phyloP scores from a whole-genome alignment of 169 alveolate genomes.

The Cyclospora cayetanensis region DNA sequence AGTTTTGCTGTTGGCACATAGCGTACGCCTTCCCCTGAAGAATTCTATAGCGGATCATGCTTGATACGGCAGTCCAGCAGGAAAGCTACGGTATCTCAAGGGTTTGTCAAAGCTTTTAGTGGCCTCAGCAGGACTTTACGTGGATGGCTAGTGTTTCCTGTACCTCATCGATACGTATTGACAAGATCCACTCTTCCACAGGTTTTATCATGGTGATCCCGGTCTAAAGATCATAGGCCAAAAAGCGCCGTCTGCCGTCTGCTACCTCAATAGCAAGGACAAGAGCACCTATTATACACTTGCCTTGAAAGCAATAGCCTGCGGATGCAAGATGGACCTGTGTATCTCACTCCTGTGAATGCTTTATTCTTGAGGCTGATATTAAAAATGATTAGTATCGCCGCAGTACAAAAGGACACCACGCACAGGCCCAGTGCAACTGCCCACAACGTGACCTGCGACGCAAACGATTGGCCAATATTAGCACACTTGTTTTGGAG shows the following conservation, averaged over 20 bases:
- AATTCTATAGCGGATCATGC: too few relatives aligned
- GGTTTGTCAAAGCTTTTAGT: too few relatives aligned
- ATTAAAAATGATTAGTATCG: slow-evolving; percentile 40
- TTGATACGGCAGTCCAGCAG: too few relatives aligned
- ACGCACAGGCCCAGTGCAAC: slow-evolving; percentile 56
- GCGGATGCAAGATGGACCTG: neutral
- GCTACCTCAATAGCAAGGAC: neutral
- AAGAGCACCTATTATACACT: neutral
- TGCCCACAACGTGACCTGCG: slow-evolving; percentile 50
- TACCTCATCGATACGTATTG: slow-evolving; percentile 15
- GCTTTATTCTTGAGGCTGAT: slow-evolving; percentile 60
- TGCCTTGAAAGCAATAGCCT: neutral
- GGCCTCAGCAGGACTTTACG: too few relatives aligned
- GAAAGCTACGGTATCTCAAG: too few relatives aligned
- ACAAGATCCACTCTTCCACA: slow-evolving; percentile 57
- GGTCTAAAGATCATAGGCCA: neutral
- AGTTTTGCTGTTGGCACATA: too few relatives aligned
- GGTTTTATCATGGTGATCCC: slow-evolving; percentile 39
- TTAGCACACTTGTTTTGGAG: neutral
- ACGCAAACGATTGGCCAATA: neutral
- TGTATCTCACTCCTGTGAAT: slow-evolving; percentile 46
- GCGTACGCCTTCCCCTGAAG: too few relatives aligned
- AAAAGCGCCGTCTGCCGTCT: neutral
- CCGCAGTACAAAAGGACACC: slow-evolving; percentile 49
- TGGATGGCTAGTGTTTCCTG: slow-evolving; percentile 45